Base-by-base conservation (phyloP, 2,329 filamentous ascomycete genomes). In the Triangularia setosa region DNA sequence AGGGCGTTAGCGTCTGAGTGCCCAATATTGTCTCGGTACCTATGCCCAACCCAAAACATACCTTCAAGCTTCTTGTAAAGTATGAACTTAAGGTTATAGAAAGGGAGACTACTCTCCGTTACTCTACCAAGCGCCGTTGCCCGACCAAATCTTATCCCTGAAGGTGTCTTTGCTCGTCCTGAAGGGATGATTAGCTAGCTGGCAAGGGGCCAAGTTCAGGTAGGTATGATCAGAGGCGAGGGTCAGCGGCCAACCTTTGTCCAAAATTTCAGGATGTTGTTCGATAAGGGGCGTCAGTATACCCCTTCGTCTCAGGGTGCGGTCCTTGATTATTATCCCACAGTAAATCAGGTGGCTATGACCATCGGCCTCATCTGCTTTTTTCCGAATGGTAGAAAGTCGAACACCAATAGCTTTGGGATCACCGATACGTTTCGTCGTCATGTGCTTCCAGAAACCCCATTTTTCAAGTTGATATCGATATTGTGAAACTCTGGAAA, bases 391-490 rank as follows among this genome's bases (percentile, higher is more conserved):
- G 9, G 14, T 35, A 14, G 30, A n/a, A 14, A 35, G 30, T 14
- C 30, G 8, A 35, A 35, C 3, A 14, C 30, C 30, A 35, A 35
- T n/a, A 4, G 8, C 30, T 11, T 4, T 35, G 8, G 30, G 30
- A 4, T n/a, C 12, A 12, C 12, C 9, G 4, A 35, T 7, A 35
- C 8, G 1, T 11, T 35, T 27, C 2, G 3, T 28, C 2, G 27
- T 56, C 7, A 56, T 16, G 16, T 61, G 55, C 44, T 62, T 58
- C 28, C 54, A n/a, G 30, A 28, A 62, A 53, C 7, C 60, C 52
- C 16, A 23, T 48, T 53, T 62, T 21, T 27, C 58, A 7, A 62
- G 18, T 58, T 54, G 54, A 28, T 24, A 27, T 58, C 28, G 4
- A 24, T 62, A 48, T 23, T 23, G 23, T 23, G 48, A 24, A 9